A percentile compares a stretch with the other conserved stretches of the same genome.
Conservation (phyloP, 2,329 filamentous ascomycete species). For the Neonectria neomacrospora region DNA sequence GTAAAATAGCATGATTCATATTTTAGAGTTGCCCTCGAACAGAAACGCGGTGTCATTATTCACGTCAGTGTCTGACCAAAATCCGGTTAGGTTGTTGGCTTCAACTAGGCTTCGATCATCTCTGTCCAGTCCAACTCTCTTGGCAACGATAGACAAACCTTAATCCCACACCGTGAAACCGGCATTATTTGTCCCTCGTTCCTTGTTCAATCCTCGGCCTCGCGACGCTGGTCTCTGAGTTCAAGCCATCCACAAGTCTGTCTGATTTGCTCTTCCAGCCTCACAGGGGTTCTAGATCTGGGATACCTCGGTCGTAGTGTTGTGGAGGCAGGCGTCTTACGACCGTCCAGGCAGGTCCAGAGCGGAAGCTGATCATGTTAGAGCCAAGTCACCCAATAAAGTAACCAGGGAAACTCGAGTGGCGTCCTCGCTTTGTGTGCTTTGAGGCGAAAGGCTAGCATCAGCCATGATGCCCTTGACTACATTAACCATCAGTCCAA, state of each 20-base stretch:
- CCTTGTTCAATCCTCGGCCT: background rate
- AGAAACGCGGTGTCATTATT: background rate
- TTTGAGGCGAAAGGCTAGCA: background rate
- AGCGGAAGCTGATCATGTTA: background rate
- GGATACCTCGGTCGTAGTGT: background rate
- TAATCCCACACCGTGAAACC: background rate
- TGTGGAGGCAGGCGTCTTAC: background rate
- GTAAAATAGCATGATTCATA: background rate
- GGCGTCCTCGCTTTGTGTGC: too few relatives aligned
- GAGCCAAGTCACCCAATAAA: background rate
- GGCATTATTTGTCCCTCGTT: background rate
- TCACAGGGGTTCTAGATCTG: background rate
- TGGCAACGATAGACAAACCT: background rate
- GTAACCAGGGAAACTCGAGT: background rate
- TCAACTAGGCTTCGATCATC: background rate
- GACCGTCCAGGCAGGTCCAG: too few relatives aligned
- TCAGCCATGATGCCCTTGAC: background rate
- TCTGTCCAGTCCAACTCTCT: background rate
- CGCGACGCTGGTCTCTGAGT: constrained; percentile 5
- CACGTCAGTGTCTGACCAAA: background rate
- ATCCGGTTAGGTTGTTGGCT: background rate
- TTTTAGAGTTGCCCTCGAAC: background rate
- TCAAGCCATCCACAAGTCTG: background rate
- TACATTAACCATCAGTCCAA: background rate
- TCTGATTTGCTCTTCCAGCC: background rate